Evolutionary conservation across 768 basidiomycete genomes (phyloP).

Genomic region (Kwoniella botswanensis): DNA sequence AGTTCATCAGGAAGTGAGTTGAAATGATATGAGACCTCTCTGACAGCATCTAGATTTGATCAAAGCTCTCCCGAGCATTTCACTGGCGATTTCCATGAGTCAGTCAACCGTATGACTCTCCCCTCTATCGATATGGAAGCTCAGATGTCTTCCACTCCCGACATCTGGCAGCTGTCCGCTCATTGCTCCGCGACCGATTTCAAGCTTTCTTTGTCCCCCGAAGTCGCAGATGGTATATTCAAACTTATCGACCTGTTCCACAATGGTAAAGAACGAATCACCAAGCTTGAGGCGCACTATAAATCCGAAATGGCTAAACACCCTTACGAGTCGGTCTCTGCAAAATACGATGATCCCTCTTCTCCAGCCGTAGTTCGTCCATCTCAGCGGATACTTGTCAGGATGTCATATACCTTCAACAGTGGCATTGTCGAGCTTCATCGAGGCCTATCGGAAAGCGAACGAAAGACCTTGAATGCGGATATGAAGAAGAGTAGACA

Average conservation of each 20-base stretch:
- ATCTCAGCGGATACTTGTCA: slow-evolving; percentile 39
- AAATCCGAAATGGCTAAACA: slow-evolving; percentile 30
- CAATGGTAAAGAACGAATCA: slow-evolving; percentile 43
- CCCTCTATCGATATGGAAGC: slow-evolving; percentile 44
- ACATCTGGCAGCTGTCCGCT: slow-evolving; percentile 43
- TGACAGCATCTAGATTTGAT: slow-evolving; percentile 63
- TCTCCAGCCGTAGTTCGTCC: slow-evolving; percentile 17
- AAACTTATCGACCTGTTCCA: slow-evolving; percentile 52
- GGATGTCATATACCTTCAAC: slow-evolving; percentile 77
- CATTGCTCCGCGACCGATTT: slow-evolving; percentile 53
- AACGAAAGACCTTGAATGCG: slow-evolving; percentile 25
- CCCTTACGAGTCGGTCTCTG: slow-evolving; percentile 25
- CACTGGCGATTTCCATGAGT: slow-evolving; percentile 49
- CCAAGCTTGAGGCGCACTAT: slow-evolving; percentile 46
- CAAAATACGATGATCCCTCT: slow-evolving; percentile 59
- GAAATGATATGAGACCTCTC: not conserved
- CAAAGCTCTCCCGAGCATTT: slow-evolving; percentile 76
- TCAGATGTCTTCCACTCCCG: slow-evolving; percentile 42
- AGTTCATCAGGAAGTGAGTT: slow-evolving; percentile 77
- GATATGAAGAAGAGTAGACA: slow-evolving; percentile 64
- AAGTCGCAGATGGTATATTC: slow-evolving; percentile 46
- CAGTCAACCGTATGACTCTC: slow-evolving; percentile 50
- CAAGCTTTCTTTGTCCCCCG: slow-evolving; percentile 47
- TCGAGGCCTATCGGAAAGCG: slow-evolving; percentile 58
- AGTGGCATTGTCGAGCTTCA: slow-evolving; percentile 84